Base-by-base conservation (phyloP, 2,329 filamentous ascomycete species). In the Pyricularia pennisetigena region DNA sequence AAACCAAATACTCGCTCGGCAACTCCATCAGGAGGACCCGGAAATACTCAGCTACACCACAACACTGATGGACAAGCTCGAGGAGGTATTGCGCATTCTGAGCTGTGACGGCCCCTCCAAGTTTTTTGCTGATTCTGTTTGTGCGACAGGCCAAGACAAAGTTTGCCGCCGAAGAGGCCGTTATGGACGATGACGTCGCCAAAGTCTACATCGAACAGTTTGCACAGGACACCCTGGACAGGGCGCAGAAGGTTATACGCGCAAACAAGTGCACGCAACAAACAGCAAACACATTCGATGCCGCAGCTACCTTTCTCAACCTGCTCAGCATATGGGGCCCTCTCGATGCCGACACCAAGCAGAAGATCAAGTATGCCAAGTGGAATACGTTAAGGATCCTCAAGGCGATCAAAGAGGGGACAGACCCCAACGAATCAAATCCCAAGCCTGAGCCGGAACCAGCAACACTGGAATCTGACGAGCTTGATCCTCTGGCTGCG, bases 171-270 rank as follows among this genome's bases (percentile, higher is more conserved):
- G 65, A 67, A 57, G 65, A 61, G 26, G 54, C 65, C 20, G 89
- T 98, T 68, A 83, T 87, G 6, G 94, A 98, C 78, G 94, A 97
- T 73, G 82, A 89, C 1, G 92, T 91, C 4, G 94, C 93, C 1
- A 92, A 94, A 78, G 93, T 93, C 68, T 97, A 97, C 74, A 90
- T 98, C 65, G 94, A 98, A 78, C 91, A 97, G 76, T 99, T 99
- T 77, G 94, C 90, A 0, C 83, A 94, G 71, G 91, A 97, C 74
- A 94, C 93, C 0, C 94, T 99, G 71, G 86, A 90, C 65, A 87
- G 93, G 71, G 94, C 92, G 4, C 92, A 97, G 74, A 88, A 90
- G 68, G 90, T 93, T 0, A 87, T 98, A 74, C 86, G 88, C 69
- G 90, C 91, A 65, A 90, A 95, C 79, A 94, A 90, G 75, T 93